Percentiles rank a stretch among this genome's conserved stretches.
Evolutionary conservation across 352 stramenopile species (phyloP).

Genomic region (Phytophthora fragariaefolia): DNA sequence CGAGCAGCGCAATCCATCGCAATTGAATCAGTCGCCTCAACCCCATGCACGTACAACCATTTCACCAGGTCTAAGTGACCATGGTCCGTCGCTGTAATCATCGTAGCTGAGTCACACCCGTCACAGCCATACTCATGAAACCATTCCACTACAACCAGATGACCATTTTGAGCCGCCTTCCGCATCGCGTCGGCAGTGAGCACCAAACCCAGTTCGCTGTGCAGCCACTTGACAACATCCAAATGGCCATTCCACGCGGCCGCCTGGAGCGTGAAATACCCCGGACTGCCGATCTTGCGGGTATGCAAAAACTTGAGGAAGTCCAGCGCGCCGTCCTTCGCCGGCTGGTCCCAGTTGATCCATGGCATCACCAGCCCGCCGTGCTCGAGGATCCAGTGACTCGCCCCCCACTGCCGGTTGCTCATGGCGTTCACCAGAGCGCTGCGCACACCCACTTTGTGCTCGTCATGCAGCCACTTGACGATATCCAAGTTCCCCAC

Average conservation of each 20-base stretch:
- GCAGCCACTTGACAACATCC: constrained; percentile 33
- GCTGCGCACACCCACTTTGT: constrained; percentile 10
- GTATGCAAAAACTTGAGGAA: constrained; percentile 32
- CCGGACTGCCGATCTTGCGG: constrained; percentile 14
- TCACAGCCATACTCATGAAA: constrained; percentile 27
- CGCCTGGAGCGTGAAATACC: constrained; percentile 24
- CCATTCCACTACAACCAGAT: constrained; percentile 32
- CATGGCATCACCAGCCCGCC: constrained; percentile 23
- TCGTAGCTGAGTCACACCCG: constrained; percentile 23
- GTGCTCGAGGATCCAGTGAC: constrained; percentile 30
- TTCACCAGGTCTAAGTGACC: too few species aligned
- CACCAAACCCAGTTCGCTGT: constrained; percentile 1
- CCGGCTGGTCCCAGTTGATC: constrained; percentile 30
- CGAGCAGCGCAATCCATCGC: too few species aligned
- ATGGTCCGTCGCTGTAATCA: too few species aligned
- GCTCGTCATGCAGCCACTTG: constrained; percentile 27
- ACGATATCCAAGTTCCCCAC: constrained; percentile 22
- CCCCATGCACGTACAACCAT: too few species aligned
- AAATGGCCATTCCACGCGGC: constrained; percentile 30
- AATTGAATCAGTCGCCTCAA: too few species aligned
- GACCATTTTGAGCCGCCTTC: constrained; percentile 27
- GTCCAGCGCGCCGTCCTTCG: constrained; percentile 21
- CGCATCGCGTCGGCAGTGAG: constrained; percentile 23
- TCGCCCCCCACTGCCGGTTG: constrained; percentile 23
- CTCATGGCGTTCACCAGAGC: constrained; percentile 24